These are phyloP conservation scores for Chytridium lagenaria DNA, from an alignment of 371 early-diverging fungal genomes.

Conservation along the genomic window DNA sequence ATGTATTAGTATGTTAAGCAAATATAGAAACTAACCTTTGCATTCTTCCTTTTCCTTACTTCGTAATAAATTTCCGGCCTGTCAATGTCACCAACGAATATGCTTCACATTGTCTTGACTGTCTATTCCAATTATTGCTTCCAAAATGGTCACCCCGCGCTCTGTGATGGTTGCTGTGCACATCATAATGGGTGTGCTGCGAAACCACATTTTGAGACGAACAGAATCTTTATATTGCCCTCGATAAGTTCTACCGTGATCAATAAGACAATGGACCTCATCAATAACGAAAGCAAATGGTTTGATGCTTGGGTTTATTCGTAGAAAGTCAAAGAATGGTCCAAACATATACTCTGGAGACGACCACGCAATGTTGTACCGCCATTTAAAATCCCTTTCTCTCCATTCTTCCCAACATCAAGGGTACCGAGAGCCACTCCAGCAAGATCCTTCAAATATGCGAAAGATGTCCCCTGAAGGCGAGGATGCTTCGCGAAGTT, in stretches of 20 bases:
- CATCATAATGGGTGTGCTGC: neutral
- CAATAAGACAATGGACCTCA: neutral
- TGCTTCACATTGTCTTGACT: neutral
- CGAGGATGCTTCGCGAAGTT: neutral
- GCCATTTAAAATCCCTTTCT: neutral
- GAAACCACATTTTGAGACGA: neutral
- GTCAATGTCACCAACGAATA: neutral
- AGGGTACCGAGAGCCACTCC: neutral
- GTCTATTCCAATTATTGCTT: neutral
- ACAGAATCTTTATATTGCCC: neutral
- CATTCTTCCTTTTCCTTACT: neutral
- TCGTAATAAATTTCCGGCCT: neutral
- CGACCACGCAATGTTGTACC: too few species aligned
- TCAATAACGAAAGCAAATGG: neutral
- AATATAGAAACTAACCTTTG: neutral
- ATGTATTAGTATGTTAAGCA: neutral
- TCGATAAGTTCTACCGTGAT: neutral
- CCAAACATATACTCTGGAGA: neutral
- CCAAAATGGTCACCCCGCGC: neutral
- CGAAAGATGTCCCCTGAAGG: neutral
- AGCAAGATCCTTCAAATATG: neutral
- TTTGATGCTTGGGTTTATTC: neutral
- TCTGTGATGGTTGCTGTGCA: slow-evolving; percentile 2
- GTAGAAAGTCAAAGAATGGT: neutral
- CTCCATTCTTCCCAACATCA: neutral